Evolutionary conservation across 176 grass and related monocot genomes (phyloP).

Genomic region (Guadua angustifolia): DNA sequence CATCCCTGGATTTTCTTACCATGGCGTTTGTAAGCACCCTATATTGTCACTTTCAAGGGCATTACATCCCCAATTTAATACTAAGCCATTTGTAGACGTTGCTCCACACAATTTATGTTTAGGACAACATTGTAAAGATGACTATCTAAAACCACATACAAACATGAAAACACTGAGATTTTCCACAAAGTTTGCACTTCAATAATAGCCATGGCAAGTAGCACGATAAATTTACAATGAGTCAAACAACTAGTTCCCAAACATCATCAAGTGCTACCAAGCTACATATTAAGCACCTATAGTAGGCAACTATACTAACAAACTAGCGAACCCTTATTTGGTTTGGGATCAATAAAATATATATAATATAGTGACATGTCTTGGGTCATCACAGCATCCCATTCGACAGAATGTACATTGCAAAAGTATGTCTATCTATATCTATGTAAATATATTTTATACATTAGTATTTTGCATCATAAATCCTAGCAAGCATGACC

Average conservation of each 20-base stretch:
- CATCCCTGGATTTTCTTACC: too few species aligned
- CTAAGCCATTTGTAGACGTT: accelerated
- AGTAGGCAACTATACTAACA: neutral
- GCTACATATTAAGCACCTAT: neutral
- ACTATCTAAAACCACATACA: neutral
- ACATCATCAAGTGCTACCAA: neutral
- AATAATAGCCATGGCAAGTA: too few species aligned
- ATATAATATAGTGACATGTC: neutral
- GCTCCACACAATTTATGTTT: neutral
- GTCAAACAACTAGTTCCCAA: neutral
- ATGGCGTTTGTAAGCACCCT: too few species aligned
- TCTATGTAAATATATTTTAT: too few species aligned
- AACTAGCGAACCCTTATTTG: neutral
- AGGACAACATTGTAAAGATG: too few species aligned
- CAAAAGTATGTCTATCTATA: neutral
- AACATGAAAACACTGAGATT: neutral
- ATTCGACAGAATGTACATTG: too few species aligned
- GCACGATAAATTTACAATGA: neutral
- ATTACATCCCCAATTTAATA: neutral
- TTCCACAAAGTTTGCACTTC: neutral
- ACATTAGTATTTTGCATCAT: neutral
- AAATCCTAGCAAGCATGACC: neutral
- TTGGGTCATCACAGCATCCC: neutral
- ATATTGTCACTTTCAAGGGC: neutral
- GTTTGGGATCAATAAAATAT: neutral